Evolutionary conservation across 75 land plant species (phyloP).

Genomic region (Gnetum montanum): DNA sequence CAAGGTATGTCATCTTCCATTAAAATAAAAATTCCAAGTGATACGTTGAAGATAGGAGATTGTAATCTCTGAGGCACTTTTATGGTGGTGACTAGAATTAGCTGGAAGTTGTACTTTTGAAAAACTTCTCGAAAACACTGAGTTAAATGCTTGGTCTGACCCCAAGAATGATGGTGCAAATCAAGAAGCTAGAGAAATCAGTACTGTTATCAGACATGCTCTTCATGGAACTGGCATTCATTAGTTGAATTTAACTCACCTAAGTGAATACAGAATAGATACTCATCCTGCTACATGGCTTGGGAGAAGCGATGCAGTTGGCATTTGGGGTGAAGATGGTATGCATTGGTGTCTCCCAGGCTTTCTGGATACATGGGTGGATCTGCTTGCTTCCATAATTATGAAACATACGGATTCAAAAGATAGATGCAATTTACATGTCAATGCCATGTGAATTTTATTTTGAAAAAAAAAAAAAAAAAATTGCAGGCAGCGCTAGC

Average conservation of each 20-base stretch:
- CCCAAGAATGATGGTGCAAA: conserved; percentile 72
- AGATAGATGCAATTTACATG: no score
- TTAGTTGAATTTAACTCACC: conserved; percentile 57
- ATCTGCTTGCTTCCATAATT: conserved; percentile 48
- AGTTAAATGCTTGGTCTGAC: conserved; percentile 85
- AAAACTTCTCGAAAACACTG: conserved; percentile 41
- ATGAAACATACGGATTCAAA: conserved; percentile 12
- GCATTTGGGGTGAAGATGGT: conserved; percentile 96
- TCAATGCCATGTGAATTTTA: no score
- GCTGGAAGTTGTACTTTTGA: conserved; percentile 79
- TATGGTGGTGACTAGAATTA: conserved; percentile 93
- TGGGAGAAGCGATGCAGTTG: conserved; percentile 82
- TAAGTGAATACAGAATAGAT: conserved; percentile 92
- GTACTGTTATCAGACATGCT: conserved; percentile 39
- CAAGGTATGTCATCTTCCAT: conserved; percentile 51
- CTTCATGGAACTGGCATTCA: conserved; percentile 41
- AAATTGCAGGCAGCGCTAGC: no score
- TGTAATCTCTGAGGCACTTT: conserved; percentile 94
- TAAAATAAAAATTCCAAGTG: conserved; percentile 38
- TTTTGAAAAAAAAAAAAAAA: no score
- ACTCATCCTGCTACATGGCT: conserved; percentile 96
- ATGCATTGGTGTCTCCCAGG: conserved; percentile 99
- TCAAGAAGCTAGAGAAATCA: conserved; percentile 74
- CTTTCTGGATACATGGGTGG: conserved; percentile 91
- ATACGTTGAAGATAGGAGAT: conserved; percentile 68